Conservation (phyloP, 768 basidiomycete species). For the Xerocomellus intermedius region DNA sequence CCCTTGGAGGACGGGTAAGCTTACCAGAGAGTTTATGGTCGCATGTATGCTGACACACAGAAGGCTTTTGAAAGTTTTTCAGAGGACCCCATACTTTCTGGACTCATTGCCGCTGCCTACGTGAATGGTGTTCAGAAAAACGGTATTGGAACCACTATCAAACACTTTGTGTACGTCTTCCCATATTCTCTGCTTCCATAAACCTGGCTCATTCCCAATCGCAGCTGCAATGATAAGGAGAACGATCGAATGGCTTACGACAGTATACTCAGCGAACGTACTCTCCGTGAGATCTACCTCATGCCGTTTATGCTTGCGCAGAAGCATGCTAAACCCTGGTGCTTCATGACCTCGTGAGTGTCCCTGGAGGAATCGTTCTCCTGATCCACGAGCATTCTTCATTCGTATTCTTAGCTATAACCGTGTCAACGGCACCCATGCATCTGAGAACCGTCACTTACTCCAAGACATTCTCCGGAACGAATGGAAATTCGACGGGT, state of each 20-base stretch:
- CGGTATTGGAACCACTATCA: slow-evolving; percentile 77
- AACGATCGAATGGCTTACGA: slow-evolving; percentile 67
- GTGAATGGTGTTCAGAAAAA: slow-evolving; percentile 73
- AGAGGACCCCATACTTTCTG: slow-evolving; percentile 75
- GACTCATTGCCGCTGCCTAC: slow-evolving; percentile 67
- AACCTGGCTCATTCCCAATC: background rate
- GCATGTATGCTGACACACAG: slow-evolving; percentile 8
- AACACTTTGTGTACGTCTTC: slow-evolving; percentile 69
- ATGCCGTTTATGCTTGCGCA: slow-evolving; percentile 61
- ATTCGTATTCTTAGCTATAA: slow-evolving; percentile 48
- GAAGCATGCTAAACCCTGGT: slow-evolving; percentile 52
- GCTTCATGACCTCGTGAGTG: slow-evolving; percentile 60
- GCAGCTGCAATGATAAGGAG: slow-evolving; percentile 78
- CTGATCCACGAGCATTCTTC: background rate
- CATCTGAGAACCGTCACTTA: slow-evolving; percentile 60
- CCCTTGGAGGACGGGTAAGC: slow-evolving; percentile 65
- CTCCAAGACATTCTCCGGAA: slow-evolving; percentile 61
- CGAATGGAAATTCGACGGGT: slow-evolving; percentile 74
- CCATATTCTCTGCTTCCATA: background rate
- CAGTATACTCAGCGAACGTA: slow-evolving; percentile 47
- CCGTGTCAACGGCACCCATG: slow-evolving; percentile 74
- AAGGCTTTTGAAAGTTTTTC: slow-evolving; percentile 79
- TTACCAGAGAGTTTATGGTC: background rate
- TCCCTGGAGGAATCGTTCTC: background rate
- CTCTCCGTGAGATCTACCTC: slow-evolving; percentile 58